Percentiles rank a stretch among this genome's conserved stretches.
These are phyloP conservation scores for Coniochaeta prunicola DNA, from an alignment of 2,329 filamentous ascomycete species.

Conservation along the genomic window DNA sequence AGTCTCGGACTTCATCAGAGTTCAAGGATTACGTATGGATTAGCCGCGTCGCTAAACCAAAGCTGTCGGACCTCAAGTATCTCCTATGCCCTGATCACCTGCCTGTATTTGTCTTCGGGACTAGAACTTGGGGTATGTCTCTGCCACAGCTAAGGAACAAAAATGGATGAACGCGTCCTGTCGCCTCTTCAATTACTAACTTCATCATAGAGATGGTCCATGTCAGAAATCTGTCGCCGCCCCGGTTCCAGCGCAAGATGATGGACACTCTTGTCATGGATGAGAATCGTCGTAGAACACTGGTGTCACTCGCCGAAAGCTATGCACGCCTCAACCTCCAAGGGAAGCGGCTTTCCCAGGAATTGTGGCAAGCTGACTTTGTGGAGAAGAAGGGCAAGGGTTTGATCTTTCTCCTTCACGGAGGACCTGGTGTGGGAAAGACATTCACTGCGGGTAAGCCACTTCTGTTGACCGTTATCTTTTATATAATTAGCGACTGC, in stretches of 20 bases:
- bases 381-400: conserved; percentile 14
- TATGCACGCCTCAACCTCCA: neutral
- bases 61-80: conserved; percentile 2
- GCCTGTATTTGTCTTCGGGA: conserved; percentile 11
- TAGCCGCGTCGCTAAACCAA: too few relatives aligned
- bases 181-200: neutral
- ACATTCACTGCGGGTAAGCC: conserved; percentile 3
- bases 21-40: neutral
- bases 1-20: neutral
- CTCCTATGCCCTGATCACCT: conserved; percentile 8
- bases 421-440: conserved; percentile 12
- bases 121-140: conserved; percentile 11
- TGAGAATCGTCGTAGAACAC: neutral
- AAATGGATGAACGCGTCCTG: neutral
- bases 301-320: neutral
- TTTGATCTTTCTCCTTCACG: conserved; percentile 14
- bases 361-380: conserved; percentile 12
- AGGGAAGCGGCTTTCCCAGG: neutral
- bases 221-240: conserved; percentile 12
- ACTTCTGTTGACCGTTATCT: neutral
- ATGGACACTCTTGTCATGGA: conserved; percentile 18
- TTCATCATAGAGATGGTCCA: conserved; percentile 10
- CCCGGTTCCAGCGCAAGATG: conserved; percentile 13
- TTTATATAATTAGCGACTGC: too few relatives aligned
- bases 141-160: neutral